Conservation (phyloP, 306 rosid genomes). For the Biancaea sappan region DNA sequence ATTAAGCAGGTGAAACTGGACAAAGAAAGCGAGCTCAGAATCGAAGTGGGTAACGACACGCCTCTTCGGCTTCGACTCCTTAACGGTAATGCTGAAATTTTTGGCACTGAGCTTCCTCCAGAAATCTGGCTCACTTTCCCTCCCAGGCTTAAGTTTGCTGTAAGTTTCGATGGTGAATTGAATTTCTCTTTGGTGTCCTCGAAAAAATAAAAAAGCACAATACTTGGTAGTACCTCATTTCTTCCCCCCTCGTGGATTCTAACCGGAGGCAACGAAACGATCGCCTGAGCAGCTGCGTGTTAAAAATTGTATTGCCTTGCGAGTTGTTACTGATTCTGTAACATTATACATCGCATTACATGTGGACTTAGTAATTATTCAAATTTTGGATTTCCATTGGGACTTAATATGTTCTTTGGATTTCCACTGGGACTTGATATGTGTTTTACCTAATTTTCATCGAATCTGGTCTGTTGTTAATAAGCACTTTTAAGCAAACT, state of each 20-base stretch:
- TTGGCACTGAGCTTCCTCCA: conserved; percentile 92
- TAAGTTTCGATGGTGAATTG: conserved; percentile 24
- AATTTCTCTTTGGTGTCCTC: neutral
- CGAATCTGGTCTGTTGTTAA: neutral
- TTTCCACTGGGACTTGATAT: neutral
- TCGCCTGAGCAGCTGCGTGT: neutral
- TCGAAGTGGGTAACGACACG: conserved; percentile 72
- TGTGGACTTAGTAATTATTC: neutral
- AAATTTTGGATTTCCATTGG: neutral
- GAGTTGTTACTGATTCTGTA: neutral
- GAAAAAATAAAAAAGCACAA: neutral
- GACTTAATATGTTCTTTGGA: neutral
- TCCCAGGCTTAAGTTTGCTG: conserved; percentile 87
- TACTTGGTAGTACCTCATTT: neutral
- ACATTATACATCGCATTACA: neutral
- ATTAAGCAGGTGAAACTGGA: conserved; percentile 80
- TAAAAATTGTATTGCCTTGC: neutral
- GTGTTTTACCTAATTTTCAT: neutral
- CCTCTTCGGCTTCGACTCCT: conserved; percentile 84
- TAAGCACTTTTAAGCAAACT: neutral
- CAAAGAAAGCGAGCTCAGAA: conserved; percentile 81
- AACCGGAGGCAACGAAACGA: neutral
- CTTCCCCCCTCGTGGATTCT: neutral
- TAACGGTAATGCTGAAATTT: conserved; percentile 86
- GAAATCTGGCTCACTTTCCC: conserved; percentile 89